Evolutionary conservation across 2,329 filamentous ascomycete genomes (phyloP).

Genomic region (Spiromastix sp.): DNA sequence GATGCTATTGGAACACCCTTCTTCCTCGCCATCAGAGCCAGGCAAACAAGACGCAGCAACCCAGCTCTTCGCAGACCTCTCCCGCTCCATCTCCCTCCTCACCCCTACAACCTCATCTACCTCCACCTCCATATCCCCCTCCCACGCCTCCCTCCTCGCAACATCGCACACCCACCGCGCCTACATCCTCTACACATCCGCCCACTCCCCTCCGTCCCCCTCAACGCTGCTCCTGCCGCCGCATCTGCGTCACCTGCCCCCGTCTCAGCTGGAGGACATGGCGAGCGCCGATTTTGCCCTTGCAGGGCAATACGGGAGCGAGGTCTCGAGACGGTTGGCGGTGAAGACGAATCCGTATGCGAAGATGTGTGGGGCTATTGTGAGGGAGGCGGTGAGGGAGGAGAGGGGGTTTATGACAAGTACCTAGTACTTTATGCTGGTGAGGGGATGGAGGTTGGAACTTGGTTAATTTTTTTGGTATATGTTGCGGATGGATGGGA

Average conservation of each 20-base stretch:
- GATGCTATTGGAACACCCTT: slow-evolving; percentile 20
- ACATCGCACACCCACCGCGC: slow-evolving; percentile 47
- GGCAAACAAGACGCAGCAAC: background rate
- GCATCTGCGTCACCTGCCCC: slow-evolving; percentile 22
- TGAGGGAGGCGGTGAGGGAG: slow-evolving; percentile 46
- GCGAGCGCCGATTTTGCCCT: slow-evolving; percentile 45
- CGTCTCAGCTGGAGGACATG: slow-evolving; percentile 42
- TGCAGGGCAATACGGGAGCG: slow-evolving; percentile 46
- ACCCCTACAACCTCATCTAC: slow-evolving; percentile 27
- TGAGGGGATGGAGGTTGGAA: no score
- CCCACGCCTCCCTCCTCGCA: slow-evolving; percentile 41
- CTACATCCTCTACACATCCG: slow-evolving; percentile 32
- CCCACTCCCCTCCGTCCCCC: slow-evolving; percentile 7
- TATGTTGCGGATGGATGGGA: no score
- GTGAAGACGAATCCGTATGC: slow-evolving; percentile 54
- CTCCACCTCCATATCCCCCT: slow-evolving; percentile 21
- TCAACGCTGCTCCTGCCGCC: slow-evolving; percentile 14
- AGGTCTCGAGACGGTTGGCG: slow-evolving; percentile 46
- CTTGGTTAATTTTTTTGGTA: no score
- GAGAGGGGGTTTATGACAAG: slow-evolving; percentile 2
- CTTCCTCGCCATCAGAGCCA: background rate
- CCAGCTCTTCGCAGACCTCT: slow-evolving; percentile 26
- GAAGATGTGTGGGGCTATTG: slow-evolving; percentile 52
- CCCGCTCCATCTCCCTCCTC: slow-evolving; percentile 35
- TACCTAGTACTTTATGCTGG: no score